A percentile compares a stretch with the other conserved stretches of the same genome.
Conservation (phyloP, 345 rosid species). For the Euphorbia pulcherrima region DNA sequence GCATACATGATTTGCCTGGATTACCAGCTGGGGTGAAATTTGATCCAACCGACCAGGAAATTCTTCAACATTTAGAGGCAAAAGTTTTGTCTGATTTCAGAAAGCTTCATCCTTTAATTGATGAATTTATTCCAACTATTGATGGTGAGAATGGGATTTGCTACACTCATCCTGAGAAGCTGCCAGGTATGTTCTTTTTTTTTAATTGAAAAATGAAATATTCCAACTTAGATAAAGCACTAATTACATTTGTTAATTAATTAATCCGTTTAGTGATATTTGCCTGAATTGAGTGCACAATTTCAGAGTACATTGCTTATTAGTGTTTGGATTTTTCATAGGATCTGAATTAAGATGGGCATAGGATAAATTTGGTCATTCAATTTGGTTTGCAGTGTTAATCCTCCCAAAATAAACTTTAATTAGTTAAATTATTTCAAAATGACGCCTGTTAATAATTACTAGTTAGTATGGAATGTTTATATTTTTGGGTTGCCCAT, state of each 20-base stretch:
- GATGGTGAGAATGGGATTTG: conserved; percentile 92
- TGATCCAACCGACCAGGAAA: conserved; percentile 89
- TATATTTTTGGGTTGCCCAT: too few relatives aligned
- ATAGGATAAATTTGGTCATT: too few relatives aligned
- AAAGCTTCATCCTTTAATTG: conserved; percentile 75
- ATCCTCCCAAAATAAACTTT: too few relatives aligned
- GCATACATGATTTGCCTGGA: conserved; percentile 66
- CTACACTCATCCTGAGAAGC: conserved; percentile 84
- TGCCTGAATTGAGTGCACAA: not conserved
- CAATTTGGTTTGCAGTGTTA: too few relatives aligned
- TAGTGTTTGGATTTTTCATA: too few relatives aligned
- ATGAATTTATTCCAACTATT: conserved; percentile 79
- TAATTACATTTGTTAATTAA: conserved; percentile 1
- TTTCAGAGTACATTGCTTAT: not conserved
- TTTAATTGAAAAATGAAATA: too few relatives aligned
- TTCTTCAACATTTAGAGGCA: conserved; percentile 79
- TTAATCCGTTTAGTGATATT: not conserved
- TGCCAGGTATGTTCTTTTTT: conserved; percentile 55
- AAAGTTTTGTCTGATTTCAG: conserved; percentile 50
- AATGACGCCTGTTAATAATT: too few relatives aligned
- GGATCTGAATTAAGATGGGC: too few relatives aligned
- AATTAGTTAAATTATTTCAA: too few relatives aligned
- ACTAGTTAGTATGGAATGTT: too few relatives aligned
- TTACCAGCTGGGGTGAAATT: conserved; percentile 93
- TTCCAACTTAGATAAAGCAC: too few relatives aligned